These are phyloP conservation scores for Neurospora discreta DNA, from an alignment of 495 filamentous ascomycete species.

Conservation along the genomic window DNA sequence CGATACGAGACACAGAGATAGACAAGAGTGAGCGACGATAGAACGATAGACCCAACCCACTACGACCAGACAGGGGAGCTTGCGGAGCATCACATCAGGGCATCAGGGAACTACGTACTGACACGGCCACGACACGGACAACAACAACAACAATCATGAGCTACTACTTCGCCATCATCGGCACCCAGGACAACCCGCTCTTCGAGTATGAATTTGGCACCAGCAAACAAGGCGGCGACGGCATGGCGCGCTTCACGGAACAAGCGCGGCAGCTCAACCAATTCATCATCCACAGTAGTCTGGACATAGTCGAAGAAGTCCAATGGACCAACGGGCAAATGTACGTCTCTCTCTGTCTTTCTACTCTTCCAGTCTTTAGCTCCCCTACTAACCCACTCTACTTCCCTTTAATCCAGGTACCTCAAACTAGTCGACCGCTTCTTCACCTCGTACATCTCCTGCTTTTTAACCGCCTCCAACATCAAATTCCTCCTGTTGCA, in stretches of 20 bases:
- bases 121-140: neutral
- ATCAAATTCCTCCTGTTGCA: slow-evolving; percentile 86
- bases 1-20: neutral
- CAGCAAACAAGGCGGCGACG: slow-evolving; percentile 87
- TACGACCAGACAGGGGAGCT: neutral
- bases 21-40: neutral
- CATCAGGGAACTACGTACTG: neutral
- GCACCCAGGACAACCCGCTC: slow-evolving; percentile 84
- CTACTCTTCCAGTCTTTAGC: neutral
- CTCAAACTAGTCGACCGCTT: slow-evolving; percentile 92
- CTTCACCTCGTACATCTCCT: slow-evolving; percentile 80
- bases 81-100: neutral
- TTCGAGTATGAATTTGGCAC: slow-evolving; percentile 96
- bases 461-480: slow-evolving; percentile 77
- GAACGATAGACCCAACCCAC: neutral
- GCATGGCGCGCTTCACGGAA: slow-evolving; percentile 72
- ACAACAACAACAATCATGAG: slow-evolving; percentile 48
- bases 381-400: neutral
- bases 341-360: slow-evolving; percentile 31
- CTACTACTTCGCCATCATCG: slow-evolving; percentile 93
- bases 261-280: slow-evolving; percentile 90
- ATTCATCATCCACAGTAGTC: slow-evolving; percentile 83
- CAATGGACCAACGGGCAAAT: slow-evolving; percentile 79
- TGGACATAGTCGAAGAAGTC: slow-evolving; percentile 90
- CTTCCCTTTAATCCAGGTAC: slow-evolving; percentile 49